Evolutionary conservation across 1,139 yeast species (phyloP).

Genomic region (Citeromyces hawaiiensis): DNA sequence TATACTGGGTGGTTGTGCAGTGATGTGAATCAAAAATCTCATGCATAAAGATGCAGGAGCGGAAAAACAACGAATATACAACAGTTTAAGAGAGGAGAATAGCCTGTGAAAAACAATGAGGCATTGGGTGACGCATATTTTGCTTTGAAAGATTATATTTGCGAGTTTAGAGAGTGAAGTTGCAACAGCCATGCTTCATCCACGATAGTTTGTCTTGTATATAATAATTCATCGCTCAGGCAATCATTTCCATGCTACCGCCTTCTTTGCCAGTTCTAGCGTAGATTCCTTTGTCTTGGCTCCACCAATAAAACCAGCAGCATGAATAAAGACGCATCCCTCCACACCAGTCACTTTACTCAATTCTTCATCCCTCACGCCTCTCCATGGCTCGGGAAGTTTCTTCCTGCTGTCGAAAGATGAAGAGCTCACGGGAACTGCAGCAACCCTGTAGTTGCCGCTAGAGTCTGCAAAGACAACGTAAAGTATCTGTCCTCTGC

Average conservation of each 20-base stretch:
- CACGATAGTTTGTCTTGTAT: too few species aligned
- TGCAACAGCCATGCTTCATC: too few species aligned
- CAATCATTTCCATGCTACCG: conserved; percentile 4
- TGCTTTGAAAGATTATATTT: too few species aligned
- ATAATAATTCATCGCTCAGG: too few species aligned
- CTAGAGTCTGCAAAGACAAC: conserved; percentile 70
- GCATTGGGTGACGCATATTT: too few species aligned
- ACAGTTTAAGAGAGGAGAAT: too few species aligned
- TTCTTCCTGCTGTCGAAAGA: conserved; percentile 81
- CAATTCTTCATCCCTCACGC: conserved; percentile 77
- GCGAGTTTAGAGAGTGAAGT: too few species aligned
- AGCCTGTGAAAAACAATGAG: too few species aligned
- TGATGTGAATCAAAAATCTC: not conserved
- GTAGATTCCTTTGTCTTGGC: conserved; percentile 73
- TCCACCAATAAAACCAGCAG: conserved; percentile 97
- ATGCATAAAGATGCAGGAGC: not conserved
- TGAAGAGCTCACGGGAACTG: conserved; percentile 63
- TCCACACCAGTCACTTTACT: conserved; percentile 62
- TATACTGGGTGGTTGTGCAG: not conserved
- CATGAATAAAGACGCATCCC: conserved; percentile 87
- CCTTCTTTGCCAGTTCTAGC: conserved; percentile 55
- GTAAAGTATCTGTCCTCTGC: conserved; percentile 50
- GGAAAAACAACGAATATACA: too few species aligned
- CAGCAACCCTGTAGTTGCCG: conserved; percentile 77
- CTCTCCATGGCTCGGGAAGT: conserved; percentile 87